A percentile compares a stretch with the other conserved stretches of the same genome.
phyloP scores from a whole-genome alignment of 2,329 filamentous ascomycete genomes.

The Claviceps digitariae region DNA sequence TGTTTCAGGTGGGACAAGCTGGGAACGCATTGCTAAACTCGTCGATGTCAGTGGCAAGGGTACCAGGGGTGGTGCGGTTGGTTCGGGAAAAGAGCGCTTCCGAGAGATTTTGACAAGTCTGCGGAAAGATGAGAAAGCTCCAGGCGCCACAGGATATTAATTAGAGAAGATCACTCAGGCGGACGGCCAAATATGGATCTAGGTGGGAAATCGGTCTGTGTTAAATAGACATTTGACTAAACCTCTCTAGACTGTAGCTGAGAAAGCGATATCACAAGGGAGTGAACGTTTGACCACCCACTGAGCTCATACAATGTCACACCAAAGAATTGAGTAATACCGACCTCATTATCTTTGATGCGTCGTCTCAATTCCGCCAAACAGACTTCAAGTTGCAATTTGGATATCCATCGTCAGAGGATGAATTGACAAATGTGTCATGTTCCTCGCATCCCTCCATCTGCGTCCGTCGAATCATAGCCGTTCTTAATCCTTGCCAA shows the following conservation, averaged over 20 bases:
- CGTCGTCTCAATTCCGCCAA: not conserved
- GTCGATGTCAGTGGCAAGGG: slow-evolving; percentile 97
- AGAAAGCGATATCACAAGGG: too few species aligned
- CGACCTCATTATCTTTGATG: not conserved
- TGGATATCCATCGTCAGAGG: not conserved
- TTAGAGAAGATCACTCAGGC: slow-evolving; percentile 17
- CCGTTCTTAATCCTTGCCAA: slow-evolving; percentile 35
- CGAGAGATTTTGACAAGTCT: slow-evolving; percentile 76
- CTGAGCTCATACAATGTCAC: not conserved
- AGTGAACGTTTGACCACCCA: not conserved
- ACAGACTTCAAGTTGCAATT: not conserved
- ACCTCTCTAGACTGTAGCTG: too few species aligned
- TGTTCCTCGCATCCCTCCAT: not conserved
- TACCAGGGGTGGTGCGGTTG: slow-evolving; percentile 68
- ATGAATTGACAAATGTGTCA: not conserved
- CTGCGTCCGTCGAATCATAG: not conserved
- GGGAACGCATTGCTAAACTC: slow-evolving; percentile 95
- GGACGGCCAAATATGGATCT: not conserved
- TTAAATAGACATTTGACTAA: too few species aligned
- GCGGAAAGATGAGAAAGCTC: slow-evolving; percentile 83
- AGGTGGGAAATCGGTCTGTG: not conserved
- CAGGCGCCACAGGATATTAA: slow-evolving; percentile 51
- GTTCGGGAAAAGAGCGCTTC: slow-evolving; percentile 93
- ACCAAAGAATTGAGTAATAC: not conserved
- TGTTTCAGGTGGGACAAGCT: slow-evolving; percentile 86